phyloP scores from a whole-genome alignment of 345 rosid genomes.

The Gossypium rotundifolium region DNA sequence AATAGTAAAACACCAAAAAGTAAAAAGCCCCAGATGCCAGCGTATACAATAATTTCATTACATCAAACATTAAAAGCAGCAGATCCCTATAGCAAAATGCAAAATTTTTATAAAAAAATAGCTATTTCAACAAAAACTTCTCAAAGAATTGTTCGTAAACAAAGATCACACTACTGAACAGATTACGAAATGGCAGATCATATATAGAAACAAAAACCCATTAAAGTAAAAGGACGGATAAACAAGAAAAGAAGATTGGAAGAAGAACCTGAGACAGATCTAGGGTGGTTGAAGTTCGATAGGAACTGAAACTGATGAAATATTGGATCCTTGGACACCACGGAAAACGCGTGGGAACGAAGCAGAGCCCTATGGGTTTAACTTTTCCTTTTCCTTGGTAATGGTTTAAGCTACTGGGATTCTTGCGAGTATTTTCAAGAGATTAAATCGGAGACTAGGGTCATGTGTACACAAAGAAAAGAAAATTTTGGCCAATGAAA shows the following conservation, averaged over 20 bases:
- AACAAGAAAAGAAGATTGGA: background rate
- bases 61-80: background rate
- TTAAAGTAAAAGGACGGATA: background rate
- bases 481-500: no score
- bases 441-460: background rate
- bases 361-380: background rate
- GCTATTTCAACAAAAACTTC: background rate
- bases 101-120: background rate
- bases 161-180: background rate
- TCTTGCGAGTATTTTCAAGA: background rate
- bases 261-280: conserved; percentile 4
- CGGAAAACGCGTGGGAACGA: background rate
- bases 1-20: background rate
- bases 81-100: background rate
- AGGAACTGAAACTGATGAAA: background rate
- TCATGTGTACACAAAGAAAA: background rate
- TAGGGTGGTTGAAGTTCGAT: background rate
- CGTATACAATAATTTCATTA: background rate
- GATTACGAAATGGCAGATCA: background rate
- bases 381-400: background rate
- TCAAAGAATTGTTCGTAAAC: background rate
- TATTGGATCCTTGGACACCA: background rate
- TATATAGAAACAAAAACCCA: background rate
- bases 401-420: background rate
- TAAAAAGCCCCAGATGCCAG: background rate